Conservation (phyloP, 73 alveolate species). For the Paramecium pentaurelia region DNA sequence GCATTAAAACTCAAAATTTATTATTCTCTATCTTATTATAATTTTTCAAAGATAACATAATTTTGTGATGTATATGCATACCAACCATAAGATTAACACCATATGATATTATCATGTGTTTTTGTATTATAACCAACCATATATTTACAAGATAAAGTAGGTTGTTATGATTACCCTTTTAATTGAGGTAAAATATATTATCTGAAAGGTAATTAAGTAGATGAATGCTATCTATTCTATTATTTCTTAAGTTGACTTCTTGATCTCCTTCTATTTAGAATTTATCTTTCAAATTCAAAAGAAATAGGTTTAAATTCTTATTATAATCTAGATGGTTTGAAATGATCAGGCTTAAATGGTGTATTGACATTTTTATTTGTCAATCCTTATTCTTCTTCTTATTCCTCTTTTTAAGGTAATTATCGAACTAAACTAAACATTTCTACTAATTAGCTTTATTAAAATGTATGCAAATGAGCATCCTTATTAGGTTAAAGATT, state of each 20-base stretch:
- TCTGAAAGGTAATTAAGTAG: background rate
- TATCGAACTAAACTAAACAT: background rate
- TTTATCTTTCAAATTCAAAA: slow-evolving; percentile 16
- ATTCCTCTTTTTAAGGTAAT: background rate
- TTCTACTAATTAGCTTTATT: slow-evolving; percentile 22
- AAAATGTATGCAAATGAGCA: background rate
- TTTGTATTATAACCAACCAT: slow-evolving; percentile 47
- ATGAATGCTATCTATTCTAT: background rate
- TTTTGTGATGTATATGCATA: slow-evolving; percentile 51
- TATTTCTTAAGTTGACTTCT: background rate
- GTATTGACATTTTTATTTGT: background rate
- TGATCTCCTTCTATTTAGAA: background rate
- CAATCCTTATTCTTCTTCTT: background rate
- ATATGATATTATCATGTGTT: slow-evolving; percentile 53
- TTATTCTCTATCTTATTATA: slow-evolving; percentile 1
- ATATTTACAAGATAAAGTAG: background rate
- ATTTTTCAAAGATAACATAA: slow-evolving; percentile 20
- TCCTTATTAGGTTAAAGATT: background rate
- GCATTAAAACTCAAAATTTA: slow-evolving; percentile 31
- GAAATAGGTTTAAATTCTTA: background rate
- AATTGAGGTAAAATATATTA: background rate
- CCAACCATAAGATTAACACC: slow-evolving; percentile 56
- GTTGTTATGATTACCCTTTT: background rate
- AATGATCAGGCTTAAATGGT: slow-evolving; percentile 22
- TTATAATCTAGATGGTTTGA: background rate